These are phyloP conservation scores for Penicillium sp. DNA, from an alignment of 2,329 filamentous ascomycete species.

Conservation along the genomic window DNA sequence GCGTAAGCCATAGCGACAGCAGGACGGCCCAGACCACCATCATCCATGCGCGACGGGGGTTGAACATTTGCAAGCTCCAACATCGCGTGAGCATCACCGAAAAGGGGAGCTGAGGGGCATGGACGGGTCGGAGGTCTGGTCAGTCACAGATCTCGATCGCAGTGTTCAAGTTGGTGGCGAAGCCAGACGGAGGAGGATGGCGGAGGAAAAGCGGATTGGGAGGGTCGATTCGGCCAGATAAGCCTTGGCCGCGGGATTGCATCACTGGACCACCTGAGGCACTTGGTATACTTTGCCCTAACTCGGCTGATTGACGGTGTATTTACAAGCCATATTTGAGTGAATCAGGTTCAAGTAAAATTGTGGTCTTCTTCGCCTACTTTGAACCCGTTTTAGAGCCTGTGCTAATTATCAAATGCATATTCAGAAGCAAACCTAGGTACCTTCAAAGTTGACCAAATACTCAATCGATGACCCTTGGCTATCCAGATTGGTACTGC, in stretches of 20 bases:
- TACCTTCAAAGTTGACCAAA: too few relatives aligned
- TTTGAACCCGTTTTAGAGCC: too few relatives aligned
- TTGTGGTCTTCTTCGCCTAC: too few relatives aligned
- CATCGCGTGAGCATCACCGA: conserved; percentile 48
- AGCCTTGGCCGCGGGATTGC: conserved; percentile 27
- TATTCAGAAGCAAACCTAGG: too few relatives aligned
- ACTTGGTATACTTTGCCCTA: too few relatives aligned
- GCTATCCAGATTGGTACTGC: too few relatives aligned
- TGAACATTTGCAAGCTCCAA: conserved; percentile 42
- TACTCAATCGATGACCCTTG: too few relatives aligned
- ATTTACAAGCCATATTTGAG: too few relatives aligned
- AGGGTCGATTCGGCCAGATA: conserved; percentile 36
- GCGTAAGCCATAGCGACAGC: conserved; percentile 40
- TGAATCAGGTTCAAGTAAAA: too few relatives aligned
- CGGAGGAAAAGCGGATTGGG: conserved; percentile 10
- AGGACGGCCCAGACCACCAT: conserved; percentile 37
- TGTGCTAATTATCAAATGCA: too few relatives aligned
- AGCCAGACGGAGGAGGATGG: conserved; percentile 8
- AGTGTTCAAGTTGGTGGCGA: background rate
- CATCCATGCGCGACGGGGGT: conserved; percentile 37
- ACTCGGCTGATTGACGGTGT: too few relatives aligned
- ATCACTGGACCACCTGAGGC: too few relatives aligned
- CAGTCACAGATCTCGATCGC: background rate
- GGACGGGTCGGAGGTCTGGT: conserved; percentile 21
- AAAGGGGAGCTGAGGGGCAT: conserved; percentile 30